Percentiles rank a stretch among this genome's conserved stretches.
Evolutionary conservation across 2,329 filamentous ascomycete genomes (phyloP).

Genomic region (Cladosporium sp.): DNA sequence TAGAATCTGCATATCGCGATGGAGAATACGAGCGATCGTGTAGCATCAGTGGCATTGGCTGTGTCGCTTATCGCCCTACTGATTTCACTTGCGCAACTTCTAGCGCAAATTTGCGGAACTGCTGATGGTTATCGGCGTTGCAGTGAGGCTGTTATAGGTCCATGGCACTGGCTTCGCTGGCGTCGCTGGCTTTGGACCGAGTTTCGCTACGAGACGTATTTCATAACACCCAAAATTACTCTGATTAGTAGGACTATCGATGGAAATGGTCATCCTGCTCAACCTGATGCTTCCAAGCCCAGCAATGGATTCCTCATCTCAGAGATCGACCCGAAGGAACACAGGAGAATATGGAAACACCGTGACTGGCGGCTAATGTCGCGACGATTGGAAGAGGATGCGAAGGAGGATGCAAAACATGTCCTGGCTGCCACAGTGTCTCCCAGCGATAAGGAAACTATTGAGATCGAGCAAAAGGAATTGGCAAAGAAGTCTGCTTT

Average conservation of each 20-base stretch:
- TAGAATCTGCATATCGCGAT: too few relatives aligned
- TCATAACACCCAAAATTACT: not conserved
- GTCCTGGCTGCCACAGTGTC: too few relatives aligned
- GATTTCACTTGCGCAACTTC: not conserved
- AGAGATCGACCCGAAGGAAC: not conserved
- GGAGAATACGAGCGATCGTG: too few relatives aligned
- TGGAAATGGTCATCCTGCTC: not conserved
- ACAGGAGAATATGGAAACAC: not conserved
- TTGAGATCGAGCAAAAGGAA: too few relatives aligned
- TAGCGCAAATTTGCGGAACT: not conserved
- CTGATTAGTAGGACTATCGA: not conserved
- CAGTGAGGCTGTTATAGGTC: not conserved
- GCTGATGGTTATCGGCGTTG: not conserved
- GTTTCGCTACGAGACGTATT: not conserved
- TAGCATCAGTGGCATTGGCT: too few relatives aligned
- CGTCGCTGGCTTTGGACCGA: not conserved
- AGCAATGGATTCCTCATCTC: too few relatives aligned
- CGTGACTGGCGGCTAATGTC: not conserved
- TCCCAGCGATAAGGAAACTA: too few relatives aligned
- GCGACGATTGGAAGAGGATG: not conserved
- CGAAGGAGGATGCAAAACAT: too few relatives aligned
- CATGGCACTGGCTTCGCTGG: not conserved
- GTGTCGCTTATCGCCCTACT: not conserved
- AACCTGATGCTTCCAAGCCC: too few relatives aligned
- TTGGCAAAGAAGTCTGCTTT: too few relatives aligned